Evolutionary conservation across 1,139 yeast species (phyloP).

Genomic region (Suhomyces choctaworum): DNA sequence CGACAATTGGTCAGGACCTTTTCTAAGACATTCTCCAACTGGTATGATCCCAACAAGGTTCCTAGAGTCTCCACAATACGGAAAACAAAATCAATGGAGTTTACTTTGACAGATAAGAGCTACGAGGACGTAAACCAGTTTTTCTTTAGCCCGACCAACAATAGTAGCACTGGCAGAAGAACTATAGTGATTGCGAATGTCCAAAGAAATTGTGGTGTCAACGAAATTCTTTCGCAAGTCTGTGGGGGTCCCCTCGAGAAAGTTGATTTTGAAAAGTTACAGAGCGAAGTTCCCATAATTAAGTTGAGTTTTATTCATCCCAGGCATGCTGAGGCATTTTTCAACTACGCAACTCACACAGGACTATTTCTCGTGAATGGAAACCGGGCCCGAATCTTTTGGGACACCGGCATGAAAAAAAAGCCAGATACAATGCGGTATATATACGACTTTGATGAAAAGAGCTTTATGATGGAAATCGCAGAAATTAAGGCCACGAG

Average conservation of each 20-base stretch:
- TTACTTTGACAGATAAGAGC: too few species aligned
- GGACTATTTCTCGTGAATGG: constrained; percentile 70
- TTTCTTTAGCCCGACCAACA: too few species aligned
- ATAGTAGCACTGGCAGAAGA: too few species aligned
- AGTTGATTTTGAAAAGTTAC: constrained; percentile 28
- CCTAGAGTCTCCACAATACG: too few species aligned
- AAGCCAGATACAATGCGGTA: too few species aligned
- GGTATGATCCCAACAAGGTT: too few species aligned
- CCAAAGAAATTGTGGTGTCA: constrained; percentile 35
- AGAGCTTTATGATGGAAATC: constrained; percentile 30
- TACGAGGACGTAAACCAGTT: too few species aligned
- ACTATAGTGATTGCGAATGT: constrained; percentile 1
- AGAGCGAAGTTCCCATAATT: constrained; percentile 20
- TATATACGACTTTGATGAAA: too few species aligned
- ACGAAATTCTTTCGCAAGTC: constrained; percentile 55
- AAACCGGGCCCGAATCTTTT: too few species aligned
- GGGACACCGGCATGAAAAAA: too few species aligned
- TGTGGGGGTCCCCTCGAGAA: constrained; percentile 77
- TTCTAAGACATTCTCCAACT: too few species aligned
- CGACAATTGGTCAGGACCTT: background rate
- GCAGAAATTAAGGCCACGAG: constrained; percentile 35
- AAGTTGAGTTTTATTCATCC: constrained; percentile 57
- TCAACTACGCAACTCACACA: constrained; percentile 49
- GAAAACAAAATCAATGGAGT: too few species aligned
- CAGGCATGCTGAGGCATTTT: constrained; percentile 58